Evolutionary conservation across 768 basidiomycete species (phyloP), one percentile per base, ranked within the genome.

Genomic region (Brasilioporus rufonigricans): DNA sequence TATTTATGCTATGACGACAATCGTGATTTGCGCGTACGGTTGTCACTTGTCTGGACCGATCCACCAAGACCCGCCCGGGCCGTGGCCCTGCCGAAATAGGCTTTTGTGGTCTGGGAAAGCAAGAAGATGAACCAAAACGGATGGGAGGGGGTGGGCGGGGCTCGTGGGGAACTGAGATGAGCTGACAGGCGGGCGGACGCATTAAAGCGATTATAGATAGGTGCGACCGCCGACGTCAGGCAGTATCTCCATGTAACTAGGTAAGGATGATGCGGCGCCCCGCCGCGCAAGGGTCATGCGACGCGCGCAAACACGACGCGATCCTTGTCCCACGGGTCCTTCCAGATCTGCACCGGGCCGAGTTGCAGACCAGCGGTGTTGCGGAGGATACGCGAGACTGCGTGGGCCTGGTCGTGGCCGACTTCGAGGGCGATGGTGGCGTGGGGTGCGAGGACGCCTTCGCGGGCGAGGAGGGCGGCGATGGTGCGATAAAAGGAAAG

Each of bases 381-480:
- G 51, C 67, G 71, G 61, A 94, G 74, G 47, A 95, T 83, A 2
- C 64, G 61, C 52, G 78, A 67, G 19, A 95, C 92, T 2, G 72
- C 77, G 3, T 71, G 64, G 16, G 86, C 89, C 73, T 95, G 93
- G 13, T 77, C 75, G 29, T 83, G 75, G 4, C 92, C 93, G 27
- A 94, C 83, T 71, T 96, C 93, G 31, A 96, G 78, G 4, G 83
- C 92, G 33, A 95, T 72, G 40, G 82, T 52, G 33, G 82, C 87
- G 55, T 73, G 70, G 19, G 72, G 64, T 19, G 72, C 77, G 21
- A 90, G 75, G 41, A 92, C 65, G 38, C 76, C 77, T n/a, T 76
- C 63, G 33, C 64, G 71, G 3, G 77, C 74, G 29, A 91, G 62
- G 16, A 93, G 71, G 10, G 75, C 73, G 12, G 86, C 83, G 52